A percentile compares a stretch with the other conserved stretches of the same genome.
These are phyloP conservation scores for Saccharomycopsis selenospora DNA, from an alignment of 805 yeast species.

Conservation along the genomic window DNA sequence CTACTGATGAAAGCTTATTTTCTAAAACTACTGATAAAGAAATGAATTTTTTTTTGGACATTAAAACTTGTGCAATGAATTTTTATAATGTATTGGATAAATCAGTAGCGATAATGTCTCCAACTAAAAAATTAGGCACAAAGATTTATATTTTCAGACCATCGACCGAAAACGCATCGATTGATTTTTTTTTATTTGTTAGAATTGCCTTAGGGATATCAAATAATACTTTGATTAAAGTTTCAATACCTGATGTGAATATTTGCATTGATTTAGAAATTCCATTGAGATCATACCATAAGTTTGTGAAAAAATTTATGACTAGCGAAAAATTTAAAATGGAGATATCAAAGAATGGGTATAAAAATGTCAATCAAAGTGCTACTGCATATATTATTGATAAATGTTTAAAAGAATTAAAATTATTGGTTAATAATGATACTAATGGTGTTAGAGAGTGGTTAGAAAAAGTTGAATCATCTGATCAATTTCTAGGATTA, in stretches of 20 bases:
- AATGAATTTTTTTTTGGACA: conserved; percentile 31
- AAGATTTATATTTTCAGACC: conserved; percentile 49
- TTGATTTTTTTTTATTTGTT: conserved; percentile 59
- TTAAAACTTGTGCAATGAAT: conserved; percentile 32
- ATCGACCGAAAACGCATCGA: conserved; percentile 44
- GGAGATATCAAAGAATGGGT: conserved; percentile 16
- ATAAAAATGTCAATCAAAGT: conserved; percentile 5
- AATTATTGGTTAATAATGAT: conserved; percentile 3
- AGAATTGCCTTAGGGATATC: conserved; percentile 39
- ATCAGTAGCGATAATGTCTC: conserved; percentile 47
- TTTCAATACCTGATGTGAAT: conserved; percentile 27
- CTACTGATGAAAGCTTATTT: neutral
- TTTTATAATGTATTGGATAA: conserved; percentile 67
- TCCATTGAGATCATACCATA: conserved; percentile 31
- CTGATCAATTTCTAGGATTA: conserved; percentile 37
- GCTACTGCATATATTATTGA: conserved; percentile 14
- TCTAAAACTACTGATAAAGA: conserved; percentile 30
- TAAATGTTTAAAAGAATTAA: conserved; percentile 4
- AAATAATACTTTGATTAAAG: conserved; percentile 21
- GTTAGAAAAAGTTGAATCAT: conserved; percentile 25
- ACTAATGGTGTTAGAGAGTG: conserved; percentile 24
- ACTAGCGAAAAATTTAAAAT: conserved; percentile 15
- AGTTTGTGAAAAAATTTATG: neutral
- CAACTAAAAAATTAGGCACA: conserved; percentile 20
- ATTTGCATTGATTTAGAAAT: conserved; percentile 38